These are phyloP conservation scores for Salix suchowensis DNA, from an alignment of 345 rosid genomes.

Conservation along the genomic window DNA sequence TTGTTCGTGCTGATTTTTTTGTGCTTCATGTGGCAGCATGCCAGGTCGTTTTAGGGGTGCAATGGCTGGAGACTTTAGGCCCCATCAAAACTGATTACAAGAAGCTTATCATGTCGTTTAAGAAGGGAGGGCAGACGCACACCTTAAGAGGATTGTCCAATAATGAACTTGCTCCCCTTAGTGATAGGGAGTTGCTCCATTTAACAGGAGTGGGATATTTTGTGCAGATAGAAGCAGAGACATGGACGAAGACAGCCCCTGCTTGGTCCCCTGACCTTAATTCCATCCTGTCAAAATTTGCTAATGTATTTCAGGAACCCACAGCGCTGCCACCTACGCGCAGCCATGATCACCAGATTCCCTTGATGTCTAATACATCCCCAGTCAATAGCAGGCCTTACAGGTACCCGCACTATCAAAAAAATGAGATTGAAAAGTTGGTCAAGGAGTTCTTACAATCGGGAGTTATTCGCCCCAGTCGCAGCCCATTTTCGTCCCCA, in stretches of 20 bases:
- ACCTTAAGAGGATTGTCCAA: too few relatives aligned
- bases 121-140: too few relatives aligned
- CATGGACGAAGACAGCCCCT: rapidly evolving
- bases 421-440: not conserved
- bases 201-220: too few relatives aligned
- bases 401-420: not conserved
- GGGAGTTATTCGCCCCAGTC: not conserved
- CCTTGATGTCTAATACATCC: not conserved
- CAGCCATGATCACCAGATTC: not conserved
- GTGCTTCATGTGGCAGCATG: not conserved
- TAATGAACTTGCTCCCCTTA: too few relatives aligned
- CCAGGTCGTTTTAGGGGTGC: not conserved
- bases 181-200: too few relatives aligned
- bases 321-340: not conserved
- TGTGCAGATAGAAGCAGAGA: too few relatives aligned
- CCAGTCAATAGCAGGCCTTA: not conserved
- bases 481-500: not conserved
- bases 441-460: not conserved
- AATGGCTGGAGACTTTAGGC: not conserved
- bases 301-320: not conserved
- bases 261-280: too few relatives aligned
- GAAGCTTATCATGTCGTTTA: too few relatives aligned
- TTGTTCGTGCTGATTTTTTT: not conserved
- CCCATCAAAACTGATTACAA: too few relatives aligned
- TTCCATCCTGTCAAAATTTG: too few relatives aligned